phyloP scores from a whole-genome alignment of 805 yeast species.

The Hanseniaspora clermontiae region DNA sequence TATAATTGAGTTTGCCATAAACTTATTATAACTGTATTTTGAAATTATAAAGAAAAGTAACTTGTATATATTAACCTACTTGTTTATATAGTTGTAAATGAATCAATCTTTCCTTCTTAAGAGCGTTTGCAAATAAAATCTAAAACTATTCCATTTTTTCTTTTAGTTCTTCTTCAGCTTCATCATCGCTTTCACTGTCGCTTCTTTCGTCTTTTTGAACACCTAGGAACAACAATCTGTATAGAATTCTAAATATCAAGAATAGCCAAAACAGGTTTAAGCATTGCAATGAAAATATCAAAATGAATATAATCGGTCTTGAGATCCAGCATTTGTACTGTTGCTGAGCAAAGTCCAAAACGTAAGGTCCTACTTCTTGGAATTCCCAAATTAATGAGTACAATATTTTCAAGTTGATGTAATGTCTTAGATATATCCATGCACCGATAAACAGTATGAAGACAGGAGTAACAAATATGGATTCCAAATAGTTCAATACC shows the following conservation, averaged over 20 bases:
- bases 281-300: conserved; percentile 68
- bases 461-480: conserved; percentile 48
- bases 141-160: conserved; percentile 3
- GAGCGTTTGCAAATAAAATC: no score
- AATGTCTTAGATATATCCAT: conserved; percentile 89
- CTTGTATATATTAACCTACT: background rate
- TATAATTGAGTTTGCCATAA: background rate
- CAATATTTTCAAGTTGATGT: conserved; percentile 62
- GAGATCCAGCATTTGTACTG: conserved; percentile 96
- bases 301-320: conserved; percentile 71
- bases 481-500: conserved; percentile 73
- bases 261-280: conserved; percentile 83
- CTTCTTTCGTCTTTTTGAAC: conserved; percentile 70
- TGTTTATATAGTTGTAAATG: background rate
- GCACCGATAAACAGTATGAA: conserved; percentile 52
- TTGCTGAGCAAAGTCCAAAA: conserved; percentile 72
- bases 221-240: conserved; percentile 49
- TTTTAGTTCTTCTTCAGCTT: conserved; percentile 27
- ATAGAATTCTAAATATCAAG: conserved; percentile 64
- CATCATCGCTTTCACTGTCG: conserved; percentile 60
- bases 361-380: conserved; percentile 68
- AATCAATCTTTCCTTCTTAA: background rate
- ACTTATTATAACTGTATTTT: background rate
- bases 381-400: conserved; percentile 82
- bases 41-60: background rate